A percentile compares a stretch with the other conserved stretches of the same genome.
Conservation (phyloP, 179 eudicot species). For the Carnegiea gigantea region DNA sequence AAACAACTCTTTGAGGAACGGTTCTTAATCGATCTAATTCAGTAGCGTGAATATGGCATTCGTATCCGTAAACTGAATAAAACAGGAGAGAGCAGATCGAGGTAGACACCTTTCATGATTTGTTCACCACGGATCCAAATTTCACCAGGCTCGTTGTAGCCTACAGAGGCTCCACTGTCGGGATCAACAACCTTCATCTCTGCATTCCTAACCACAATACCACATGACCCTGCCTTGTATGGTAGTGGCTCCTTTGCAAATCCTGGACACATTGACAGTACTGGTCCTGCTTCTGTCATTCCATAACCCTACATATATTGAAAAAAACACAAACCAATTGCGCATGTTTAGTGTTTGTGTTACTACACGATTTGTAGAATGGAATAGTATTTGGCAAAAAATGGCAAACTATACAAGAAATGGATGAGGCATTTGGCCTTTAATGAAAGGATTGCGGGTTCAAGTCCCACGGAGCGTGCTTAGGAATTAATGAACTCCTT, state of each 20-base stretch:
- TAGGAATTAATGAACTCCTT: too few relatives aligned
- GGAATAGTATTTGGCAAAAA: too few relatives aligned
- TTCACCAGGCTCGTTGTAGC: constrained; percentile 71
- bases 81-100: too few relatives aligned
- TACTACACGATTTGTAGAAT: too few relatives aligned
- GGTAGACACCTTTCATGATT: constrained; percentile 72
- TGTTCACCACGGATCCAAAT: constrained; percentile 83
- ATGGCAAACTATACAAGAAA: neutral
- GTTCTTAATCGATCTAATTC: too few relatives aligned
- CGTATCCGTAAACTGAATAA: too few relatives aligned
- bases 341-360: too few relatives aligned
- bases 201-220: constrained; percentile 80
- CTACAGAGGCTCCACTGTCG: constrained; percentile 58
- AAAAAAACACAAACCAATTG: too few relatives aligned
- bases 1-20: too few relatives aligned
- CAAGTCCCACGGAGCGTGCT: constrained; percentile 12
- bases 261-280: constrained; percentile 66
- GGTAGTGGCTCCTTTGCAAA: constrained; percentile 73
- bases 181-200: constrained; percentile 84
- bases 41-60: too few relatives aligned
- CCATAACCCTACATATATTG: constrained; percentile 65
- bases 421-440: constrained; percentile 27
- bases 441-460: constrained; percentile 25
- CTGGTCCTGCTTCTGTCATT: constrained; percentile 97
- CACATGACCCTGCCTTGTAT: constrained; percentile 80